Conservation (phyloP, 345 rosid species). For the Salix viminalis region DNA sequence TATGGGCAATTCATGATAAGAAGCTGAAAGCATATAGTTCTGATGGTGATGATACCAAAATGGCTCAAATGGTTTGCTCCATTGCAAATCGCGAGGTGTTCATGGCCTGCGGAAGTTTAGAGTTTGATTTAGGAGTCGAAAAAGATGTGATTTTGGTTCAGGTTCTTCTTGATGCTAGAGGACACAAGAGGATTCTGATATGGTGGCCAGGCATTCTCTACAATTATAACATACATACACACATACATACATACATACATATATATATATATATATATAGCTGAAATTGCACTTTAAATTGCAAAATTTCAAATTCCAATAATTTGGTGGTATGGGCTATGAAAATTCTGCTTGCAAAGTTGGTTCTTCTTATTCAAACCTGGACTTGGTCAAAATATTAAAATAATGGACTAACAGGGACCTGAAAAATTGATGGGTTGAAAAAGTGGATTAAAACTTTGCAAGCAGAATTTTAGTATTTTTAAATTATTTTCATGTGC, state of each 20-base stretch:
- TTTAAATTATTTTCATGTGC: too few relatives aligned
- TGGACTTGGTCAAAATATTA: too few relatives aligned
- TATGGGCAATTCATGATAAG: too few relatives aligned
- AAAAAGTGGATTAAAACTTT: background rate
- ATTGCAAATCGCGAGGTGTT: slow-evolving; percentile 77
- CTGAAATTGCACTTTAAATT: background rate
- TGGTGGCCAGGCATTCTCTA: too few relatives aligned
- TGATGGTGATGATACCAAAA: slow-evolving; percentile 46
- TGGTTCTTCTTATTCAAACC: background rate
- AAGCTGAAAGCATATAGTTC: too few relatives aligned
- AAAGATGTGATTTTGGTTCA: background rate
- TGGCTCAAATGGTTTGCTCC: slow-evolving; percentile 88
- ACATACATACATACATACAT: too few relatives aligned
- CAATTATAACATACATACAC: too few relatives aligned
- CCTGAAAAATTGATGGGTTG: background rate
- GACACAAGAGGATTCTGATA: background rate
- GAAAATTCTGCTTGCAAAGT: too few relatives aligned
- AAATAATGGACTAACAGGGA: background rate
- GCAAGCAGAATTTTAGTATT: too few relatives aligned
- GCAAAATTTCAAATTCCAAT: too few relatives aligned
- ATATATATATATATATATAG: too few relatives aligned
- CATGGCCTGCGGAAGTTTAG: slow-evolving; percentile 74
- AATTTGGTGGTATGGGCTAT: background rate
- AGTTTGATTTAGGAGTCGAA: background rate
- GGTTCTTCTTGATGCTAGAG: background rate